These are phyloP conservation scores for Suillus subalutaceus DNA, from an alignment of 768 basidiomycete species.

Conservation along the genomic window DNA sequence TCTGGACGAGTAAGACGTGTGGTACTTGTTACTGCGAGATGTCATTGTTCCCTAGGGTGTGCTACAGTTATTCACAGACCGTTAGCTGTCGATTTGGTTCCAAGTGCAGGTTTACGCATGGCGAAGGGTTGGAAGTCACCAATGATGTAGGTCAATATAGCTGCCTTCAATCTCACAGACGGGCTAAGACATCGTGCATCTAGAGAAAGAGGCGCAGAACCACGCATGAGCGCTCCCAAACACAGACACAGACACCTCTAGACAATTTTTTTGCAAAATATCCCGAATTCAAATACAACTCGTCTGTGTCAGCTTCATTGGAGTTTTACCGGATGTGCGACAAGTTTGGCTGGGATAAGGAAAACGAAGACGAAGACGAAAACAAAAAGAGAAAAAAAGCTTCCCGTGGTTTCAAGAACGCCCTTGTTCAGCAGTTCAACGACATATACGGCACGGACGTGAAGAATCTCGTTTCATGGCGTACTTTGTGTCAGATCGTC, in stretches of 20 bases:
- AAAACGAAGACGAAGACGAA: too few relatives aligned
- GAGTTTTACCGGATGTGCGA: constrained; percentile 25
- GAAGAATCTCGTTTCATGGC: constrained; percentile 21
- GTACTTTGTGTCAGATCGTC: constrained; percentile 22
- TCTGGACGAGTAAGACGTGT: neutral
- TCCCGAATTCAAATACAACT: constrained; percentile 20
- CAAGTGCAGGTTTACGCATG: constrained; percentile 5
- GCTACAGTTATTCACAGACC: neutral
- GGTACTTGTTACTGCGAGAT: neutral
- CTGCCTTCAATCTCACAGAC: neutral
- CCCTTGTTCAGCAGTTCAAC: constrained; percentile 31
- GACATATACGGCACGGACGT: constrained; percentile 22
- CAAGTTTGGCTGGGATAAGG: neutral
- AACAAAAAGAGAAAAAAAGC: neutral
- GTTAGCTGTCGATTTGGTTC: constrained; percentile 3
- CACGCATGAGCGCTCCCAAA: neutral
- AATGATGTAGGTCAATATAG: neutral
- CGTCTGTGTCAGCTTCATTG: constrained; percentile 16
- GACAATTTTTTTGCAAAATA: constrained; percentile 28
- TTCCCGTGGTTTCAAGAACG: constrained; percentile 17
- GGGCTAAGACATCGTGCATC: neutral
- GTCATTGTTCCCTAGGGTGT: neutral
- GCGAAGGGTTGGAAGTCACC: neutral
- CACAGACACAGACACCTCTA: constrained; percentile 18
- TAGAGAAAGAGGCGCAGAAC: neutral